A percentile compares a stretch with the other conserved stretches of the same genome.
Conservation (phyloP, 73 alveolate genomes). For the Effrenium voratum region DNA sequence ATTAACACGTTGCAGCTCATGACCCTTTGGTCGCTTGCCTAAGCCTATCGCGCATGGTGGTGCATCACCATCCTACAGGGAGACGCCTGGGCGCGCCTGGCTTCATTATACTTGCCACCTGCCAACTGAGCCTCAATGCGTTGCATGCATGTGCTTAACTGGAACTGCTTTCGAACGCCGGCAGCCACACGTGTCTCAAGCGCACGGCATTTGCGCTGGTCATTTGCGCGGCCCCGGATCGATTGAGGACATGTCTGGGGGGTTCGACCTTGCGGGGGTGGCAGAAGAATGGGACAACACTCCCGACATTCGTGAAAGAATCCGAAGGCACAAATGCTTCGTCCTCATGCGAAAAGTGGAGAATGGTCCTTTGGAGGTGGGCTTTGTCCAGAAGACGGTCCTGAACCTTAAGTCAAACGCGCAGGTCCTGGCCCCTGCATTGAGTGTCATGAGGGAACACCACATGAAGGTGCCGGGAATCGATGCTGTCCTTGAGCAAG, state of each 20-base stretch:
- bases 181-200: neutral
- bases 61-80: neutral
- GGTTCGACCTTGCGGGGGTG: neutral
- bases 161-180: neutral
- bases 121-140: neutral
- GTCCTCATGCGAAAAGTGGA: neutral
- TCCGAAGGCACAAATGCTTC: neutral
- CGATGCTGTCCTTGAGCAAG: neutral
- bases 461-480: conserved; percentile 9
- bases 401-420: neutral
- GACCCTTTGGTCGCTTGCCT: neutral
- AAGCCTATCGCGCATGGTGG: neutral
- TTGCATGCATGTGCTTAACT: neutral
- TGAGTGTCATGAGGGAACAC: neutral
- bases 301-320: neutral
- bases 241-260: too few species aligned
- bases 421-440: neutral
- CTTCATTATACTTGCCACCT: neutral
- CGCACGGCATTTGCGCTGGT: neutral
- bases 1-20: too few species aligned
- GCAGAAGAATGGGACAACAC: neutral
- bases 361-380: neutral
- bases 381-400: neutral
- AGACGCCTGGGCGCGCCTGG: neutral
- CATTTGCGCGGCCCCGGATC: neutral